Conservation (phyloP, 2,329 filamentous ascomycete genomes). For the Cladosporium austrohemisphaericum region DNA sequence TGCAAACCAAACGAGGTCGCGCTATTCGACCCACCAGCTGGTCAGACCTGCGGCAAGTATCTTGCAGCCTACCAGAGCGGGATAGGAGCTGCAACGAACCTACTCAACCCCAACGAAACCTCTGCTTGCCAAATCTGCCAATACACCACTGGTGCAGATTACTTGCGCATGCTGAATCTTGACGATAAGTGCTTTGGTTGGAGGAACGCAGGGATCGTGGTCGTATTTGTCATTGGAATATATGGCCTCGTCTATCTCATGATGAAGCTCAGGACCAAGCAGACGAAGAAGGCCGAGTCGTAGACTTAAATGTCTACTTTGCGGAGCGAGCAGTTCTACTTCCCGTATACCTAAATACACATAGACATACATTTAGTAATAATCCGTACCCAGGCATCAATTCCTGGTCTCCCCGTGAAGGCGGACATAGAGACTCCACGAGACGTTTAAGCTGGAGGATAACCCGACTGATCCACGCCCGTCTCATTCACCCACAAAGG, state of each 20-base stretch:
- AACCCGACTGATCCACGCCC: too few relatives aligned
- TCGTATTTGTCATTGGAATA: constrained; percentile 45
- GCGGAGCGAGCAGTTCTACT: too few relatives aligned
- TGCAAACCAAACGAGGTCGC: constrained; percentile 37
- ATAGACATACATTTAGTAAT: too few relatives aligned
- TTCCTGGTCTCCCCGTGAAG: too few relatives aligned
- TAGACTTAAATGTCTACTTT: too few relatives aligned
- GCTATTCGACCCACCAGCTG: constrained; percentile 46
- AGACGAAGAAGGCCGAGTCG: constrained; percentile 38
- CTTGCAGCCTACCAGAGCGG: constrained; percentile 48
- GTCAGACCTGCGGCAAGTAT: constrained; percentile 57
- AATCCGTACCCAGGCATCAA: too few relatives aligned
- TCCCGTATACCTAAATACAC: too few relatives aligned
- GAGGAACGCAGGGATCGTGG: constrained; percentile 61
- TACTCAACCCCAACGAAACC: constrained; percentile 59
- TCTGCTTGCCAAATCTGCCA: constrained; percentile 58
- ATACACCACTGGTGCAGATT: constrained; percentile 57
- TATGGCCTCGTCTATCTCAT: constrained; percentile 23
- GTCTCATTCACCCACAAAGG: too few relatives aligned
- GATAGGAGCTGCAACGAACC: constrained; percentile 30
- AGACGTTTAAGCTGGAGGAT: too few relatives aligned
- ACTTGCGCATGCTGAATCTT: constrained; percentile 57
- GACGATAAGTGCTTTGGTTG: constrained; percentile 61
- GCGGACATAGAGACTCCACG: too few relatives aligned
- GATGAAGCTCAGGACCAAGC: constrained; percentile 43